These are phyloP conservation scores for Flaveria linearis DNA, from an alignment of 129 eudicot genomes.

Conservation along the genomic window DNA sequence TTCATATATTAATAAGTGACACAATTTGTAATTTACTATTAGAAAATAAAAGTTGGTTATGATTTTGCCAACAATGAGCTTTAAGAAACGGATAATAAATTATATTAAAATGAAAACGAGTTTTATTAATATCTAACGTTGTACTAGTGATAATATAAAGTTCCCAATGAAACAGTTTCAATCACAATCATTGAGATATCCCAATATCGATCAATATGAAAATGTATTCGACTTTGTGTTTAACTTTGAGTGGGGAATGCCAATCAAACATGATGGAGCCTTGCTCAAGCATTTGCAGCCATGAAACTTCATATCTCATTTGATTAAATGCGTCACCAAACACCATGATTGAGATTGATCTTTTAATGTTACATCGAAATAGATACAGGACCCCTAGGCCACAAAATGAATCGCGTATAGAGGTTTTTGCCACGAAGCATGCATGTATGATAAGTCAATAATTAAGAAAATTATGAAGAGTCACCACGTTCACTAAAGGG, in stretches of 20 bases:
- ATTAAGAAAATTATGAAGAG: too few species aligned
- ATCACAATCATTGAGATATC: constrained; percentile 6
- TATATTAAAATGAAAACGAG: too few species aligned
- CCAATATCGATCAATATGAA: constrained; percentile 17
- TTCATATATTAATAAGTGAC: too few species aligned
- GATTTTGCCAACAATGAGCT: too few species aligned
- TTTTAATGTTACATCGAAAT: not conserved
- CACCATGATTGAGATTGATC: constrained; percentile 12
- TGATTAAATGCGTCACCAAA: constrained; percentile 13
- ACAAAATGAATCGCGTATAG: not conserved
- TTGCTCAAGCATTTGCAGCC: constrained; percentile 21
- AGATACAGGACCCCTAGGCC: not conserved
- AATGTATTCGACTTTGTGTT: constrained; percentile 16
- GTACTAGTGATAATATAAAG: too few species aligned
- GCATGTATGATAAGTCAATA: too few species aligned
- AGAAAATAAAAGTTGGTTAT: too few species aligned
- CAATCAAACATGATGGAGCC: constrained; percentile 8
- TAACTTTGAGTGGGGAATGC: constrained; percentile 3
- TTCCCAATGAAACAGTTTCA: not conserved
- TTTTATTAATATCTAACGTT: too few species aligned
- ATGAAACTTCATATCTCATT: constrained; percentile 20
- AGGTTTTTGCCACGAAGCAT: too few species aligned
- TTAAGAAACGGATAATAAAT: too few species aligned
- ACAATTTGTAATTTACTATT: too few species aligned
- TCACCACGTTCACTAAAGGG: too few species aligned